phyloP scores from a whole-genome alignment of 2,329 filamentous ascomycete species.

The Acarospora socialis region DNA sequence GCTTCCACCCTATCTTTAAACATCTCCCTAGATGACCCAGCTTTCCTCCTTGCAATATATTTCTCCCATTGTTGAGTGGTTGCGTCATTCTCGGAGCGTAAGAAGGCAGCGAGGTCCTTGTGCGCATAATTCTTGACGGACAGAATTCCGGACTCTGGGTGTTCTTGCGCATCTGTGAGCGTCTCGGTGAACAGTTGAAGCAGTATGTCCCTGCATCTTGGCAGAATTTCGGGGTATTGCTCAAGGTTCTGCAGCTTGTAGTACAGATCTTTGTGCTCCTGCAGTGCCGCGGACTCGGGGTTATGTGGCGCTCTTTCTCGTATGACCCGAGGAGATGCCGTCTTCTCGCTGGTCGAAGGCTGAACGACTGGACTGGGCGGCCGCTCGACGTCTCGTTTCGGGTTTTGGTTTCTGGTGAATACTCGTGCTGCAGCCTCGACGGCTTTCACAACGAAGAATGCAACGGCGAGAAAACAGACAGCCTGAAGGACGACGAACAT shows the following conservation, averaged over 20 bases:
- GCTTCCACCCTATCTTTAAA: constrained; percentile 24
- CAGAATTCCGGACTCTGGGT: constrained; percentile 19
- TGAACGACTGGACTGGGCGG: background rate
- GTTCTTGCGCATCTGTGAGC: constrained; percentile 14
- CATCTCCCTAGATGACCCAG: constrained; percentile 24
- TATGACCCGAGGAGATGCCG: background rate
- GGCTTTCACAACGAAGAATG: background rate
- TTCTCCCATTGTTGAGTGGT: constrained; percentile 22
- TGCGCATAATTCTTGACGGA: constrained; percentile 20
- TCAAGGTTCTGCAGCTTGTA: constrained; percentile 30
- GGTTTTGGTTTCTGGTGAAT: background rate
- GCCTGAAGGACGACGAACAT: constrained; percentile 1
- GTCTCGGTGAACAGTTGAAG: constrained; percentile 24
- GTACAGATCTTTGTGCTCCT: constrained; percentile 24
- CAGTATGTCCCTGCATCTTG: constrained; percentile 21
- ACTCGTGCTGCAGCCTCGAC: background rate
- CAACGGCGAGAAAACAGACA: background rate
- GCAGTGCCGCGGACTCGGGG: constrained; percentile 12
- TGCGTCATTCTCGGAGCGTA: constrained; percentile 20
- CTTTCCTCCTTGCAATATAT: constrained; percentile 23
- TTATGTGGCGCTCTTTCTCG: constrained; percentile 1
- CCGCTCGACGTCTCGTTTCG: constrained; percentile 1
- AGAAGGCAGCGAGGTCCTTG: constrained; percentile 19
- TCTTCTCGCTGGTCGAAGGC: background rate
- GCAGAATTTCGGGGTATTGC: constrained; percentile 22